Evolutionary conservation across 2,329 filamentous ascomycete species (phyloP), one percentile per base, ranked within the genome.

Genomic region (Microsporum audouinii): DNA sequence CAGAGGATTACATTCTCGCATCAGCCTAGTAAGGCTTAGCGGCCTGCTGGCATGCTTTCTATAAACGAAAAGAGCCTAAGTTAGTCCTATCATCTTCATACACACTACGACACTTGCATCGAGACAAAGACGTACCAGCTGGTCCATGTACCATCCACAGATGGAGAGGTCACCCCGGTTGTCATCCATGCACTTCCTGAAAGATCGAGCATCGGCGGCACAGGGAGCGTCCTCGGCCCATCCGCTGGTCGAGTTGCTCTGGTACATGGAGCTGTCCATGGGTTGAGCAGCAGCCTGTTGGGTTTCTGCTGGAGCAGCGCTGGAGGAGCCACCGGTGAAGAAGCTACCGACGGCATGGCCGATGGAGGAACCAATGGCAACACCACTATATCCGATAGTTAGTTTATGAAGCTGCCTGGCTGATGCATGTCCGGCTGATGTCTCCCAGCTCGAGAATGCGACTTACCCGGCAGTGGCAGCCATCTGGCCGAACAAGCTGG

Each of bases 81-180:
- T 62, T 47, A 60, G 47, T 47, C 57, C 33, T 29, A 49, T 60
- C 17, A 36, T 27, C 12, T n/a, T n/a, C 38, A 59, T 56, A 57
- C 59, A 38, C 47, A n/a, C 17, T 7, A 3, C 51, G 58, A 60
- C 51, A 41, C 6, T 41, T 23, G 58, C 59, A 17, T 23, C 17
- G 17, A 23, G 17, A 23, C 17, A 23, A 23, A 23, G 1, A 71
- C 73, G 60, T 75, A 79, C 77, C 76, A 99, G 82, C 83, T 99
- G 92, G 76, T 99, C 94, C 70, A 99, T 79, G 76, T 99, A 99
- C 91, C 92, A 99, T 68, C 88, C 88, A 80, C 94, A 99, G 73
- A 96, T 95, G 73, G 88, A 87, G 87, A 99, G 85, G 78, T 94
- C 91, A 68, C 94, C 94, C 73, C 85, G 80, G 76, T 99, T 88